These are phyloP conservation scores for Populus hybrid DNA, from an alignment of 441 rosid genomes.

Conservation along the genomic window DNA sequence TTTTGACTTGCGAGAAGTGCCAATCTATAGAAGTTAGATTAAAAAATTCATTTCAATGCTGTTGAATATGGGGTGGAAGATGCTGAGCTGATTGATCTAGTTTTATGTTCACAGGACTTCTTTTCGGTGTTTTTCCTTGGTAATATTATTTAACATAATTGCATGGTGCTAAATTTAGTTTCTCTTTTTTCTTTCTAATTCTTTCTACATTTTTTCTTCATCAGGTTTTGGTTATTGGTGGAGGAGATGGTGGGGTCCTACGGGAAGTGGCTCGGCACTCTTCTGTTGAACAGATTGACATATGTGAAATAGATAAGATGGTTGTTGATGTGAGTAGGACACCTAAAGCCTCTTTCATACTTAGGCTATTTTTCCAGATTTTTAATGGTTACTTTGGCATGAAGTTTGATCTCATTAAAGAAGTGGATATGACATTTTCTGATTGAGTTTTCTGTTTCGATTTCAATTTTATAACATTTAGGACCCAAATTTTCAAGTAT, in stretches of 20 bases:
- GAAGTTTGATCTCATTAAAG: not conserved
- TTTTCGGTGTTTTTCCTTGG: not conserved
- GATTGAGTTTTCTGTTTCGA: constrained; percentile 1
- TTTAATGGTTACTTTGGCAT: not conserved
- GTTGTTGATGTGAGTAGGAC: constrained; percentile 80
- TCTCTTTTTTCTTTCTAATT: not conserved
- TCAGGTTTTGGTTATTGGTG: constrained; percentile 94
- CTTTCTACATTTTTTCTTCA: constrained; percentile 1
- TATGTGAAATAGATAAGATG: constrained; percentile 93
- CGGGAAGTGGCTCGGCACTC: constrained; percentile 86
- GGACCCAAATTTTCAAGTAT: not conserved
- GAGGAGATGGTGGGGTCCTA: constrained; percentile 94
- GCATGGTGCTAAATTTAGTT: not conserved
- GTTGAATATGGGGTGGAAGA: not conserved
- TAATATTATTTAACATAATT: not conserved
- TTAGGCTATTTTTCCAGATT: constrained; percentile 4
- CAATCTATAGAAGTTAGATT: not conserved
- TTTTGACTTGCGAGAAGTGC: not conserved
- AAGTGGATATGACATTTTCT: not conserved
- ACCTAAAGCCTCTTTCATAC: not conserved
- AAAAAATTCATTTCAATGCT: not conserved
- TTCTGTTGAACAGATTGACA: constrained; percentile 78
- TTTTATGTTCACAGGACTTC: not conserved
- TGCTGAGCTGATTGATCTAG: not conserved
- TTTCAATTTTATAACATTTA: not conserved